phyloP scores from a whole-genome alignment of 768 basidiomycete species.

The Boletus vermiculosoides region DNA sequence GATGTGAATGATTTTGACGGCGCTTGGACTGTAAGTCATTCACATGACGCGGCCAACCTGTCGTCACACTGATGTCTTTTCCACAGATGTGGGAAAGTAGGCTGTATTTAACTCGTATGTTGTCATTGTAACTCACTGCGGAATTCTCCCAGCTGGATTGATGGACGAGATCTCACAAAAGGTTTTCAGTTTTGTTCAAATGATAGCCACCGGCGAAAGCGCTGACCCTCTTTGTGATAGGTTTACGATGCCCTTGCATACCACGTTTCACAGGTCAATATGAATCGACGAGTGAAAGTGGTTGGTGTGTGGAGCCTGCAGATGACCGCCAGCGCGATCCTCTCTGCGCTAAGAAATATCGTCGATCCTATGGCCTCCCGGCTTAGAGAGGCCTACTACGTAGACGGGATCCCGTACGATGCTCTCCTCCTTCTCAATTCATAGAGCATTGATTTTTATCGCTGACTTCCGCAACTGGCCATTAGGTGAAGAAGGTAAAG shows the following conservation, averaged over 20 bases:
- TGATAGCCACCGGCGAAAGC: background rate
- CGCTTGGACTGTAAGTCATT: conserved; percentile 85
- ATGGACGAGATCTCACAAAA: conserved; percentile 89
- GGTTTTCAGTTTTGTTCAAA: conserved; percentile 36
- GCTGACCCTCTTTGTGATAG: conserved; percentile 33
- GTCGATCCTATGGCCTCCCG: conserved; percentile 61
- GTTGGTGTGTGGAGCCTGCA: conserved; percentile 95
- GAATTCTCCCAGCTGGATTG: conserved; percentile 67
- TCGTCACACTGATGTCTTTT: conserved; percentile 6
- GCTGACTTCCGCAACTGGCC: background rate
- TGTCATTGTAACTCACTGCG: conserved; percentile 2
- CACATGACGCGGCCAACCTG: background rate
- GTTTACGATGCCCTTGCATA: conserved; percentile 91
- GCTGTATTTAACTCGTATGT: conserved; percentile 22
- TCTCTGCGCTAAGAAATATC: conserved; percentile 72
- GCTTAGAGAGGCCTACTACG: conserved; percentile 29
- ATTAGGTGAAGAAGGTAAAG: conserved; percentile 11
- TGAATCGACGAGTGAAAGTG: conserved; percentile 84
- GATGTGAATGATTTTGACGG: conserved; percentile 90
- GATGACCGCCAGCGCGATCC: conserved; percentile 84
- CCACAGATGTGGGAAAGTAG: conserved; percentile 89
- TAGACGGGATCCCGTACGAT: conserved; percentile 34
- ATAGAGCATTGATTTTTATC: conserved; percentile 18
- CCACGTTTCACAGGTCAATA: conserved; percentile 89
- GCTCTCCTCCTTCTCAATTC: conserved; percentile 22